These are phyloP conservation scores for Ophiostoma quercus DNA, from an alignment of 2,329 filamentous ascomycete species.

Conservation along the genomic window DNA sequence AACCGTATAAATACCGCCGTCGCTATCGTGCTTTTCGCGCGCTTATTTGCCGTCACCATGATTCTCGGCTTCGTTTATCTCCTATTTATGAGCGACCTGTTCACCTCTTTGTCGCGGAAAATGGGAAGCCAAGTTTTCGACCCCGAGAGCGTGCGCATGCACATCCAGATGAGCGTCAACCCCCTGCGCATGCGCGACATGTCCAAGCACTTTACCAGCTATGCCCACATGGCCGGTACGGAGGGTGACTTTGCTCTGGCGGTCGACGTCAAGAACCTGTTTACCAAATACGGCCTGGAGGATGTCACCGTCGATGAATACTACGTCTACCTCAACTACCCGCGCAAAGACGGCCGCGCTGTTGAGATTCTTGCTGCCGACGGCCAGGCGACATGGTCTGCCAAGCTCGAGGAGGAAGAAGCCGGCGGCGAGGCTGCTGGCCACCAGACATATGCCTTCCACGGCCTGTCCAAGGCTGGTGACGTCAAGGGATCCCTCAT, in stretches of 20 bases:
- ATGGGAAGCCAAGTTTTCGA: constrained; percentile 70
- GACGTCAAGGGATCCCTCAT: constrained; percentile 81
- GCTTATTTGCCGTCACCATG: constrained; percentile 68
- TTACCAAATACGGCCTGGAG: constrained; percentile 67
- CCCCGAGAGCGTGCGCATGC: constrained; percentile 72
- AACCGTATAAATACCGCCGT: constrained; percentile 39
- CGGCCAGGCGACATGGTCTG: constrained; percentile 63
- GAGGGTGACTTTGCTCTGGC: constrained; percentile 85
- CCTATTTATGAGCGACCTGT: constrained; percentile 79
- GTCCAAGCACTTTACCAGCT: constrained; percentile 70
- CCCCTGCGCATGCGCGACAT: constrained; percentile 64
- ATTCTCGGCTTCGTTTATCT: constrained; percentile 76
- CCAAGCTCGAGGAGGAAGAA: constrained; percentile 76
- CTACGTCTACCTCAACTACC: constrained; percentile 89
- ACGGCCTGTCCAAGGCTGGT: constrained; percentile 81
- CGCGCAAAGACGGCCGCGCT: constrained; percentile 66
- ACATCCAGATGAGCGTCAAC: constrained; percentile 69
- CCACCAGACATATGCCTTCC: constrained; percentile 72
- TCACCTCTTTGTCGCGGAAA: constrained; percentile 59
- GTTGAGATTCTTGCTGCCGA: constrained; percentile 73
- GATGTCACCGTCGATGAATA: constrained; percentile 72
- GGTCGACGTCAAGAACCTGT: constrained; percentile 75
- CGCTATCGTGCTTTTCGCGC: constrained; percentile 59
- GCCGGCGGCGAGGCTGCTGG: constrained; percentile 57
- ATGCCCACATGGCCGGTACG: constrained; percentile 89